phyloP scores from a whole-genome alignment of 75 land plant genomes.

The Sequoiadendron giganteum region DNA sequence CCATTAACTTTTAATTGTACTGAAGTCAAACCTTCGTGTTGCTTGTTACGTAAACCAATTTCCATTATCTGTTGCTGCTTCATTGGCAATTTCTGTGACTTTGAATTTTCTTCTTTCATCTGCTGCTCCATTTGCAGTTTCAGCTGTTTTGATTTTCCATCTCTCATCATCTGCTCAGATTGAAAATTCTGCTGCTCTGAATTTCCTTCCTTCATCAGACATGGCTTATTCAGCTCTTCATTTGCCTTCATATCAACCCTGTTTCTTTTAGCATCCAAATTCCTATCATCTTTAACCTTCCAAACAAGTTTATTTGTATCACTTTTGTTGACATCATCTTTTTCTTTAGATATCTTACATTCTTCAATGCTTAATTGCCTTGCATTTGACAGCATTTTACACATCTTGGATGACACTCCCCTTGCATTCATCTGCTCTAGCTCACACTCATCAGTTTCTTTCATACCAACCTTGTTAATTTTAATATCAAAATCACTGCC shows the following conservation, averaged over 20 bases:
- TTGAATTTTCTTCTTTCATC: background rate
- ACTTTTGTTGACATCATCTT: background rate
- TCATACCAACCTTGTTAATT: background rate
- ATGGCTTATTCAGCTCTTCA: background rate
- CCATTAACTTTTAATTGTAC: background rate
- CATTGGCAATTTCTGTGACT: background rate
- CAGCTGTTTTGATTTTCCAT: background rate
- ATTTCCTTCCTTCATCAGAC: background rate
- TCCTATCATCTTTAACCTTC: background rate
- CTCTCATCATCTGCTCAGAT: background rate
- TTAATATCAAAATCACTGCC: background rate
- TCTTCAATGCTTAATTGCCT: background rate
- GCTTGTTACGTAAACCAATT: background rate
- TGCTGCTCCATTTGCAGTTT: background rate
- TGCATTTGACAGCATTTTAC: background rate
- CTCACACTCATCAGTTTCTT: background rate
- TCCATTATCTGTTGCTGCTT: background rate
- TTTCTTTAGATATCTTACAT: background rate
- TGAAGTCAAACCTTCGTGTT: background rate
- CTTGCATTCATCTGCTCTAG: background rate
- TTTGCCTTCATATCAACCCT: background rate
- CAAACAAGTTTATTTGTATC: background rate
- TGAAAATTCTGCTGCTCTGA: background rate
- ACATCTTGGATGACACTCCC: background rate
- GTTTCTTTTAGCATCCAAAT: background rate